Percentiles rank a stretch among this genome's conserved stretches.
Conservation (phyloP, 2,329 filamentous ascomycete species). For the Didymella exigua region DNA sequence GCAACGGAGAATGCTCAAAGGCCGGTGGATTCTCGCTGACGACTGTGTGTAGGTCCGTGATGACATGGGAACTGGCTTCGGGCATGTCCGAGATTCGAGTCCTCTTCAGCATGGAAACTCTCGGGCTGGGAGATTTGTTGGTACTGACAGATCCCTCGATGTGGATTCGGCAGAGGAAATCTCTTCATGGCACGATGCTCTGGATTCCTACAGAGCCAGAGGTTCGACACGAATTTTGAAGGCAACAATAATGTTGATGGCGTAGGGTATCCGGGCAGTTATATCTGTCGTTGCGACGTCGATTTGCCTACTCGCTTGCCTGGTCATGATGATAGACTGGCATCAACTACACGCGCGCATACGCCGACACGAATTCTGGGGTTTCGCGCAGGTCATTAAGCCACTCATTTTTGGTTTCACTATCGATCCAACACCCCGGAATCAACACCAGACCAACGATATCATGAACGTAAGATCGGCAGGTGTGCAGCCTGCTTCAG, state of each 20-base stretch:
- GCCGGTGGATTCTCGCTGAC: constrained; percentile 1
- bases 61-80: constrained; percentile 13
- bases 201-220: constrained; percentile 4
- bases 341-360: constrained; percentile 11
- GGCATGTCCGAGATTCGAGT: constrained; percentile 12
- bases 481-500: constrained; percentile 19
- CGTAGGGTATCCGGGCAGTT: not conserved
- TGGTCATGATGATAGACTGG: not conserved
- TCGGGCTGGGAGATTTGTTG: constrained; percentile 10
- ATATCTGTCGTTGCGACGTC: constrained; percentile 7
- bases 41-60: constrained; percentile 11
- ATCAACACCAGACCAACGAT: constrained; percentile 11
- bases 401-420: constrained; percentile 11
- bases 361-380: constrained; percentile 8
- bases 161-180: constrained; percentile 17
- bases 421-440: constrained; percentile 22
- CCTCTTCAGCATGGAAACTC: not conserved
- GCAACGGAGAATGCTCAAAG: constrained; percentile 6
- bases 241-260: constrained; percentile 3
- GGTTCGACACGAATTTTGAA: not conserved
- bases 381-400: constrained; percentile 8
- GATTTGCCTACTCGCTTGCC: constrained; percentile 5
- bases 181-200: constrained; percentile 13
- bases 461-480: constrained; percentile 32
- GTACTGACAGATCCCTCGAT: constrained; percentile 10